These are phyloP conservation scores for Neofusicoccum kwambonambiense DNA, from an alignment of 2,329 filamentous ascomycete genomes.

Conservation along the genomic window DNA sequence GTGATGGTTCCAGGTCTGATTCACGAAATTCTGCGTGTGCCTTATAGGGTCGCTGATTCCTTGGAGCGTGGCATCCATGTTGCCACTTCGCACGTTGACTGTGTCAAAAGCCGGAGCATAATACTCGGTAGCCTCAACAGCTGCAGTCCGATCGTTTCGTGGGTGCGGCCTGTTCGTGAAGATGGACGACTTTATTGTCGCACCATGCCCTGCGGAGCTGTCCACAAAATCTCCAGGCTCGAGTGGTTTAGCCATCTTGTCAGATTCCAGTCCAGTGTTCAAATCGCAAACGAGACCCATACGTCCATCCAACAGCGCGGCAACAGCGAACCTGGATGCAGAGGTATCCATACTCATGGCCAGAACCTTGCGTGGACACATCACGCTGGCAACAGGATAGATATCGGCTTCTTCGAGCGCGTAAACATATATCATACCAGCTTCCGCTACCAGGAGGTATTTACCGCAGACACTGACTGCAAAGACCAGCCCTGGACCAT, in stretches of 20 bases:
- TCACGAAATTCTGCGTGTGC: conserved; percentile 29
- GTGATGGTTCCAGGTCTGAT: conserved; percentile 31
- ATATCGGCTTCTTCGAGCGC: conserved; percentile 40
- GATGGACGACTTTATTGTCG: conserved; percentile 20
- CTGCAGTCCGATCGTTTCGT: neutral
- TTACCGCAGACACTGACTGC: conserved; percentile 58
- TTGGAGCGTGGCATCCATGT: conserved; percentile 26
- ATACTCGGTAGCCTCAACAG: neutral
- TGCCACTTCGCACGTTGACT: conserved; percentile 29
- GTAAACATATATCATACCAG: conserved; percentile 58
- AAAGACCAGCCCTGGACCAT: conserved; percentile 41
- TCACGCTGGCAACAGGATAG: conserved; percentile 52
- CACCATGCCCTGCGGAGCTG: conserved; percentile 9
- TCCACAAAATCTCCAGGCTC: neutral
- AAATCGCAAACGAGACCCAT: conserved; percentile 62
- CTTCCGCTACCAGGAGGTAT: conserved; percentile 57
- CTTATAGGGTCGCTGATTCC: conserved; percentile 25
- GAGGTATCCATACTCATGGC: conserved; percentile 64
- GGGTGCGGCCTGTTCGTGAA: conserved; percentile 19
- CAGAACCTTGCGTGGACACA: conserved; percentile 58
- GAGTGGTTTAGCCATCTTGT: neutral
- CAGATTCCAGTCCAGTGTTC: conserved; percentile 2
- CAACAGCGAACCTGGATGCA: conserved; percentile 54
- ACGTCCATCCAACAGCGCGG: conserved; percentile 59
- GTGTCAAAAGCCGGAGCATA: conserved; percentile 23